Evolutionary conservation across 768 basidiomycete species (phyloP).

Genomic region (Boletus pseudo-olivaceus): DNA sequence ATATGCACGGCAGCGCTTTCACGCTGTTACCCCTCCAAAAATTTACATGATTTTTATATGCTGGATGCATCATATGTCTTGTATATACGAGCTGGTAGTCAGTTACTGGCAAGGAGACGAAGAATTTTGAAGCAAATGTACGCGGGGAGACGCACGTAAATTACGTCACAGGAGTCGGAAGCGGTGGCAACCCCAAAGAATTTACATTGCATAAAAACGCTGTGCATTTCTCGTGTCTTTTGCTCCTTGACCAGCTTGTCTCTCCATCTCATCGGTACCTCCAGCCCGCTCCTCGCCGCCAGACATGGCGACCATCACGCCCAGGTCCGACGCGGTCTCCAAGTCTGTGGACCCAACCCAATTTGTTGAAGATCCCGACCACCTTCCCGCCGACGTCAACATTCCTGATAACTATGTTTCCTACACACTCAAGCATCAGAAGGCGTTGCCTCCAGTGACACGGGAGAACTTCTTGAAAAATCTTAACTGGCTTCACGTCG

Average conservation of each 20-base stretch:
- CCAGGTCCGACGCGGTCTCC: neutral
- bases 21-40: neutral
- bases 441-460: conserved; percentile 63
- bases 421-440: conserved; percentile 65
- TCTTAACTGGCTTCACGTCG: conserved; percentile 74
- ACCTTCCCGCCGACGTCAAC: conserved; percentile 47
- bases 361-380: conserved; percentile 27
- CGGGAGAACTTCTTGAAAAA: conserved; percentile 58
- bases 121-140: neutral
- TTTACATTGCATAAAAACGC: conserved; percentile 28
- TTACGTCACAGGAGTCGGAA: neutral
- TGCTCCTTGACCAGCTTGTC: conserved; percentile 23
- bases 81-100: neutral
- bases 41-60: neutral
- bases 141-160: neutral
- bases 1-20: neutral
- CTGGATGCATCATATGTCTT: neutral
- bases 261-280: conserved; percentile 25
- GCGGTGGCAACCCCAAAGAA: conserved; percentile 35
- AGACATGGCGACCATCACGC: conserved; percentile 12
- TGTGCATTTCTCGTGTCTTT: conserved; percentile 6
- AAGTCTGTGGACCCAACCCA: conserved; percentile 2
- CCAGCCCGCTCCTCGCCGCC: conserved; percentile 16
- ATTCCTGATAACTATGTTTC: conserved; percentile 84
- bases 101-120: neutral